Base-by-base conservation (phyloP, 805 yeast genomes). In the Clavispora asparagi region DNA sequence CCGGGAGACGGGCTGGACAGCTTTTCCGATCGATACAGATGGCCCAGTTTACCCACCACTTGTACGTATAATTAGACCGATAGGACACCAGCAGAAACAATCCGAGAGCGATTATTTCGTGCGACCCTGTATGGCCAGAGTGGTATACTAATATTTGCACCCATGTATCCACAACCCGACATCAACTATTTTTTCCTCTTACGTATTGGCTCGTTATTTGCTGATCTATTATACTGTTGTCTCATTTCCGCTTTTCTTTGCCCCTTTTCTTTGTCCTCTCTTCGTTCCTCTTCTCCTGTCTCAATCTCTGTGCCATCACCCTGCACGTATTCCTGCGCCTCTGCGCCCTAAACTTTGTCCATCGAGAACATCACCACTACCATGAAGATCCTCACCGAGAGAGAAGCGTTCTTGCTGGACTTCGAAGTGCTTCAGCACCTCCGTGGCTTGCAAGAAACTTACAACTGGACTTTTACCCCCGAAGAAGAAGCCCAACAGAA, bases 321-420 rank as follows among this genome's bases (percentile, higher is more conserved):
- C 29, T 37, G 28, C 40, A 13, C 27, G 39, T 27, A 37, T 25
- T 25, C 29, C 39, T 11, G 14, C 33, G 13, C 9, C 9, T 16
- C 23, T 19, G 23, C 23, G 23, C 23, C 23, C 23, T 19, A 19
- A 19, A 19, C 23, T 19, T 19, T 19, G 6, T 10, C 14, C 29
- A 23, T n/a, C 40, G 17, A 37, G 29, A 25, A 23, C 27, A 37
- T 25, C 37, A 35, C 7, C 26, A 39, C 16, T 6, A 13, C 33
- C 66, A 64, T 26, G 73, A 70, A 80, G 71, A 65, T 82, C 39
- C 71, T 76, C 43, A 70, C 64, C 25, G 65, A 71, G 36, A 64
- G 89, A 47, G 85, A 81, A 39, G 74, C 77, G 46, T 71, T 85
- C 47, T 66, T 86, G 31, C 77, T 88, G 39, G 82, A 85, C 59